phyloP scores from a whole-genome alignment of 306 rosid genomes.

The Vigna reflexopilosa region DNA sequence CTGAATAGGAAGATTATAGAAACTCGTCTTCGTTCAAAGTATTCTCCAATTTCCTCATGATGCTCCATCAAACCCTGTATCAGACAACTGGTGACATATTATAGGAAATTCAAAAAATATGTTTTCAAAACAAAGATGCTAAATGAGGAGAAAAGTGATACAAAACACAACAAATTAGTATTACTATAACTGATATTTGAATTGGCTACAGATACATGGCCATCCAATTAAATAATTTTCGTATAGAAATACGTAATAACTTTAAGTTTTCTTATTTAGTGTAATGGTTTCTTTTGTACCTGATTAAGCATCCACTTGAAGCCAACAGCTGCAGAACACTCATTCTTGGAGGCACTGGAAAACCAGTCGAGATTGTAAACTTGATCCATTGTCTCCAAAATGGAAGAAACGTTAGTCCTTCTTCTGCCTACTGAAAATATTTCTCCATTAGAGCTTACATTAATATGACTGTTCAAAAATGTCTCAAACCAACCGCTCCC shows the following conservation, averaged over 20 bases:
- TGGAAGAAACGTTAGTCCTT: constrained; percentile 4
- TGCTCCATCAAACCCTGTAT: constrained; percentile 58
- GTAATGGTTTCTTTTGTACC: neutral
- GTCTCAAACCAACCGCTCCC: constrained; percentile 99
- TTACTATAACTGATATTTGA: too few relatives aligned
- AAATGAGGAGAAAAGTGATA: too few relatives aligned
- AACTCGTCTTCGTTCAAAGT: constrained; percentile 60
- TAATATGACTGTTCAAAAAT: constrained; percentile 78
- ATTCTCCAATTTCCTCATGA: constrained; percentile 60
- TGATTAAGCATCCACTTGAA: constrained; percentile 28
- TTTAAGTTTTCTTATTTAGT: neutral
- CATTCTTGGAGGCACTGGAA: constrained; percentile 19
- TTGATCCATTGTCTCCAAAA: constrained; percentile 16
- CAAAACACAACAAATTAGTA: too few relatives aligned
- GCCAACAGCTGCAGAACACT: constrained; percentile 20
- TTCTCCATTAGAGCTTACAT: constrained; percentile 93
- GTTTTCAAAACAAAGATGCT: too few relatives aligned
- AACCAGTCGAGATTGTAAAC: constrained; percentile 16
- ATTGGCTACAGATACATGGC: too few relatives aligned
- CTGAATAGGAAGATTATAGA: constrained; percentile 64
- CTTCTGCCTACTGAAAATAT: constrained; percentile 33
- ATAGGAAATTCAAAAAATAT: neutral
- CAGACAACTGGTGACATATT: too few relatives aligned
- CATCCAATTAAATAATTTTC: too few relatives aligned
- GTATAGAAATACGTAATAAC: too few relatives aligned